Base-by-base conservation (phyloP, 2,329 filamentous ascomycete genomes). In the Macrophomina tecta region DNA sequence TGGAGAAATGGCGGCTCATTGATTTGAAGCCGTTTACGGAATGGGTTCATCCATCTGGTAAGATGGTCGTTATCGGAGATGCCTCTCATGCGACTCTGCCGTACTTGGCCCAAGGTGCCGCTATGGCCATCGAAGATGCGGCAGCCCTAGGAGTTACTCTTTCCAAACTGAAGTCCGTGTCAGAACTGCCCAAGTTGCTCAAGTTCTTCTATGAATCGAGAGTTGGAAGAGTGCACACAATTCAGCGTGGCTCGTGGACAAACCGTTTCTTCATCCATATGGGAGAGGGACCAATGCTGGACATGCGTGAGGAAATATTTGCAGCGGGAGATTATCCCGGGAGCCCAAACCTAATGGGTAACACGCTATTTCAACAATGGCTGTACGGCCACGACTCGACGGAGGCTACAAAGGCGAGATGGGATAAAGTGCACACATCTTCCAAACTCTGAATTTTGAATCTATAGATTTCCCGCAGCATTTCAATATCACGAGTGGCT, bases 51-150 rank as follows among this genome's bases (percentile, higher is more conserved):
- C 51, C 51, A 5, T 53, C 51, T 5, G 28, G 51, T 2, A 53
- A 53, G 30, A 32, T 65, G 62, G 16, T 55, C 11, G 5, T 67
- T 1, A 14, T 68, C n/a, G 56, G 67, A 1, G 64, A 67, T 28
- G 36, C 67, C 2, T 30, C 40, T 1, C 64, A 68, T 36, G 36
- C 67, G 14, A 68, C 55, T 9, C 36, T 67, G 11, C 67, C 67
- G 0, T 68, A 68, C 36, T 48, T 66, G 12, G 67, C 64, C 5
- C 67, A 68, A 52, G 64, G 89, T 0, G 89, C 89, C n/a, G 89
- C 89, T 72, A 87, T 84, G 0, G 85, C 86, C 0, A 79, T 90
- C 0, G 89, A 91, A 71, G 89, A 90, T 62, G 88, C 46, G 4
- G 46, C 46, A 23, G 46, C 46, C 12, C 46, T 49, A 4, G 46